phyloP scores from a whole-genome alignment of 2,329 filamentous ascomycete genomes.

The Xylaria sp. region DNA sequence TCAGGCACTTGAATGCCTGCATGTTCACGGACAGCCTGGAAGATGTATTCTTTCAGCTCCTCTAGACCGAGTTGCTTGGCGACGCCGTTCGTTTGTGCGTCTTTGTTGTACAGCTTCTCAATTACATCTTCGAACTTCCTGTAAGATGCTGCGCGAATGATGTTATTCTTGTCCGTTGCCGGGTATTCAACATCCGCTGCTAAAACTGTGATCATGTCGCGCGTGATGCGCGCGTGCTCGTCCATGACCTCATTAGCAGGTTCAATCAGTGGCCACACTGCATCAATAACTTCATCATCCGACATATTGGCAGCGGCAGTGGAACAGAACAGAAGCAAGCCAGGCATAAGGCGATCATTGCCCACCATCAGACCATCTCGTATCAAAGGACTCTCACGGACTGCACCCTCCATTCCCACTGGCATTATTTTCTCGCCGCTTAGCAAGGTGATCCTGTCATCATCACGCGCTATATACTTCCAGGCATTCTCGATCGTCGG shows the following conservation, averaged over 20 bases:
- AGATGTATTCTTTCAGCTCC: slow-evolving; percentile 51
- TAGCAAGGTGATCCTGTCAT: slow-evolving; percentile 54
- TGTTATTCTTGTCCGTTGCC: slow-evolving; percentile 59
- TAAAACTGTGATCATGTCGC: slow-evolving; percentile 54
- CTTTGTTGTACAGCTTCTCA: slow-evolving; percentile 49
- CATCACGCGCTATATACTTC: slow-evolving; percentile 54
- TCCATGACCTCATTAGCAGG: slow-evolving; percentile 55
- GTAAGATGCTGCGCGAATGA: slow-evolving; percentile 58
- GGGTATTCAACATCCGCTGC: slow-evolving; percentile 52
- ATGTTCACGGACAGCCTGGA: slow-evolving; percentile 47
- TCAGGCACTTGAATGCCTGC: slow-evolving; percentile 50
- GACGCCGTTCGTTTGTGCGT: slow-evolving; percentile 19
- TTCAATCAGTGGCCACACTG: slow-evolving; percentile 54
- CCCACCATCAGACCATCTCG: slow-evolving; percentile 52
- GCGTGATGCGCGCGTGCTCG: slow-evolving; percentile 56
- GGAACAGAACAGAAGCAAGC: slow-evolving; percentile 50
- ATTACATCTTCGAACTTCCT: slow-evolving; percentile 50
- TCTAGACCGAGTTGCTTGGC: slow-evolving; percentile 40
- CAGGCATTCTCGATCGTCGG: slow-evolving; percentile 52
- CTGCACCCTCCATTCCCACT: slow-evolving; percentile 50
- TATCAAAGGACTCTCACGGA: slow-evolving; percentile 51
- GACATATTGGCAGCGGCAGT: slow-evolving; percentile 42
- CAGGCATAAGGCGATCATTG: slow-evolving; percentile 49
- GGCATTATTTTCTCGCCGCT: slow-evolving; percentile 56
- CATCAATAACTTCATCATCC: slow-evolving; percentile 51